Conservation (phyloP, 2,329 filamentous ascomycete genomes). For the Cercospora sp. region DNA sequence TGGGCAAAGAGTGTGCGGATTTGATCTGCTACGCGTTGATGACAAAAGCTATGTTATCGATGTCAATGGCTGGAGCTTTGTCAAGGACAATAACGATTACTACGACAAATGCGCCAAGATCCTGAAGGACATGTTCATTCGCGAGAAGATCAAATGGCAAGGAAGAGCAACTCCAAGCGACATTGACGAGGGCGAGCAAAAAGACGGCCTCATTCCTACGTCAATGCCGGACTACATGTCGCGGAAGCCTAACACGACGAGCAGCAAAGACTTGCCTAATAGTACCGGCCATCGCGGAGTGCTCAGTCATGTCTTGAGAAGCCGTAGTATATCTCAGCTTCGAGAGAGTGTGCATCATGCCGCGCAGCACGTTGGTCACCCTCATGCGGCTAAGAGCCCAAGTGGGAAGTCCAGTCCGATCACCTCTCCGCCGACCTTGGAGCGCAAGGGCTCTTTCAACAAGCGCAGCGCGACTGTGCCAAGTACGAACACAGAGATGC, state of each 20-base stretch:
- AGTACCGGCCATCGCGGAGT: conserved; percentile 43
- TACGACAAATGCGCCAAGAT: conserved; percentile 90
- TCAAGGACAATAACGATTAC: conserved; percentile 98
- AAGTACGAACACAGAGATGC: conserved; percentile 30
- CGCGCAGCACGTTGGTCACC: conserved; percentile 32
- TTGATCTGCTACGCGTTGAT: conserved; percentile 84
- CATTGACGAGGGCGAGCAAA: conserved; percentile 27
- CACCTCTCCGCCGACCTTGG: conserved; percentile 47
- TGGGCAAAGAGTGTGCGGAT: conserved; percentile 92
- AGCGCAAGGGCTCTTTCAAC: conserved; percentile 31
- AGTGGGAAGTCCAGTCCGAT: conserved; percentile 43
- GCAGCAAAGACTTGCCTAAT: conserved; percentile 26
- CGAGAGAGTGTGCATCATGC: conserved; percentile 44
- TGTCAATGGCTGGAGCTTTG: conserved; percentile 99
- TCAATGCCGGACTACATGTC: conserved; percentile 24
- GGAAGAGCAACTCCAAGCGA: conserved; percentile 38
- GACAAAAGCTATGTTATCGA: conserved; percentile 97
- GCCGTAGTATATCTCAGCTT: conserved; percentile 64
- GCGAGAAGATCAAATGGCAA: conserved; percentile 67
- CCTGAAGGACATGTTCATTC: conserved; percentile 81
- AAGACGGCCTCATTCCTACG: conserved; percentile 16
- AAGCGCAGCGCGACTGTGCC: conserved; percentile 25
- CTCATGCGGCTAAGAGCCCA: conserved; percentile 27
- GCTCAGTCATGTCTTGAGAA: conserved; percentile 63
- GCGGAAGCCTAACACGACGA: conserved; percentile 39